Evolutionary conservation across 352 stramenopile species (phyloP).

Genomic region (Phytopythium delawarense): DNA sequence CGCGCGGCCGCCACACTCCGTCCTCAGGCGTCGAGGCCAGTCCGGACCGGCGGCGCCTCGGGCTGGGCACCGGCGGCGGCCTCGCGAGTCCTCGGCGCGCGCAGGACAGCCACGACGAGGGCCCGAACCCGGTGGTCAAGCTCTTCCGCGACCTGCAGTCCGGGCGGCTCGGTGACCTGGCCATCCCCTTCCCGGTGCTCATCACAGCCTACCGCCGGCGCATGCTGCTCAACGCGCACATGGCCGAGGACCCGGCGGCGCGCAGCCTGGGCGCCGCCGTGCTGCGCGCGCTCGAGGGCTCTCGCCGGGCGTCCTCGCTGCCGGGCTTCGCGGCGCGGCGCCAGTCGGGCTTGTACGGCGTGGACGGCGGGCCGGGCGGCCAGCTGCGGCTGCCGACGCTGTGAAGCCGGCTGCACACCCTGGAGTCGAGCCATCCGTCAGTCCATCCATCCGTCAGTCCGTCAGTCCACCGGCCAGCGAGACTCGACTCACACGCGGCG

Average conservation of each 20-base stretch:
- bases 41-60: neutral
- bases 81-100: neutral
- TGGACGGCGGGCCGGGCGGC: too few species aligned
- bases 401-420: neutral
- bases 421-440: neutral
- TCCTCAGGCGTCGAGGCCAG: neutral
- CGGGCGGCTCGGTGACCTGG: constrained; percentile 71
- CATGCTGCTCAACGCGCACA: constrained; percentile 83
- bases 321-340: neutral
- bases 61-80: too few species aligned
- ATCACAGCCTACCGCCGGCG: constrained; percentile 75
- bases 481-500: neutral
- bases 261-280: constrained; percentile 35
- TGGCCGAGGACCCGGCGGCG: constrained; percentile 54
- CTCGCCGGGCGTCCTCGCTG: constrained; percentile 21
- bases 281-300: constrained; percentile 69
- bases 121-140: constrained; percentile 58
- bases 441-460: neutral
- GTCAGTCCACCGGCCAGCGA: too few species aligned
- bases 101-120: neutral
- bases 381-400: neutral
- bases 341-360: neutral
- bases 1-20: neutral
- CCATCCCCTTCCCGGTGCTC: constrained; percentile 67
- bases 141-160: constrained; percentile 78